Base-by-base conservation (phyloP, 2,329 filamentous ascomycete genomes). In the Lachnellula occidentalis region DNA sequence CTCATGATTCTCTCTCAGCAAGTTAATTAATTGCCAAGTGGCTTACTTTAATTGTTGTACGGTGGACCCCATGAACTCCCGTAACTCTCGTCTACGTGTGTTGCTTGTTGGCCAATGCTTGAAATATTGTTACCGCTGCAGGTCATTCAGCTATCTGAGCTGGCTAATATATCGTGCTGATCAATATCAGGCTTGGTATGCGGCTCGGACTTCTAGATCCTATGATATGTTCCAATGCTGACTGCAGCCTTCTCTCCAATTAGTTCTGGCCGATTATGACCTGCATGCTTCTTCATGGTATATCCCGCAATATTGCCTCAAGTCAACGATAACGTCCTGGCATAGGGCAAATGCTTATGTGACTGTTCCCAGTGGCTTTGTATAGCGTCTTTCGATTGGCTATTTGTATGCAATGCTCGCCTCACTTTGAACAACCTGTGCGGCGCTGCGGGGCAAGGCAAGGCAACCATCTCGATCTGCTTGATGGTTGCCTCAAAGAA, bases 221-320 rank as follows among this genome's bases (percentile, higher is more conserved):
- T 15, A 17, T 7, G 41, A 19, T 2, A 43, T 15, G 8, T 36
- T 34, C 19, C 31, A 24, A 36, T 24, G 50, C 50, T 52, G 41
- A 53, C 50, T 48, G 50, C 50, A 53, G 34, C 7, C 31, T 41
- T 21, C 50, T 22, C 34, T 17, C 43, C 45, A 39, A 53, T 48
- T 5, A 36, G 19, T 52, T 31, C n/a, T 45, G 19, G 27, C 24
- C 27, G 19, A 15, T 11, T 39, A 37, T 12, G 31, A 19, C 34
- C 34, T 42, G 51, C 46, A 48, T 45, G 51, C 46, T 46, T 54
- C 51, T 45, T 45, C 9, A 31, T 21, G 43, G 11, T 43, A 19
- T 39, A 19, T 21, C 37, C 37, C 15, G 17, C 15, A 39, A n/a
- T 19, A 19, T 19, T 19, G 14, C 37, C 3, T 6, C n/a, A 3